Percentiles rank a stretch among this genome's conserved stretches.
These are phyloP conservation scores for Penicillium oxalicum DNA, from an alignment of 2,329 filamentous ascomycete genomes.

Conservation along the genomic window DNA sequence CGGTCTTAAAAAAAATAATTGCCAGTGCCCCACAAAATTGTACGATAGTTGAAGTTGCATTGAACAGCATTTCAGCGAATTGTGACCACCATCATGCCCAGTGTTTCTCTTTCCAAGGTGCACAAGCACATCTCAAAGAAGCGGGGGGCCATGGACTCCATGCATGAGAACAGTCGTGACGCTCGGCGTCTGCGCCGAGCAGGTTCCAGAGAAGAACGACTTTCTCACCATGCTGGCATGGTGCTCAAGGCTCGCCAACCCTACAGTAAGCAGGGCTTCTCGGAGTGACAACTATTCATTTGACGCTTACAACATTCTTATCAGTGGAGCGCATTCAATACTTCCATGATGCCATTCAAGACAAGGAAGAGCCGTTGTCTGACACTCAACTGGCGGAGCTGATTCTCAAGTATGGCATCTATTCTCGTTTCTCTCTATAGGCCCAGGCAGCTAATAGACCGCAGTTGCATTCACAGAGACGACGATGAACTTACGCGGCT, in stretches of 20 bases:
- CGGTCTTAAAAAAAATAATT: conserved; percentile 20
- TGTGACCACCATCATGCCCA: conserved; percentile 55
- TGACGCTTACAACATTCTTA: background rate
- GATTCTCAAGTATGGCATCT: conserved; percentile 52
- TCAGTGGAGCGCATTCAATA: conserved; percentile 62
- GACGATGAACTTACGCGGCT: conserved; percentile 34
- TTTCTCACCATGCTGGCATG: conserved; percentile 64
- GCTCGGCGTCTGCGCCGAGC: conserved; percentile 75
- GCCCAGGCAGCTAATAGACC: background rate
- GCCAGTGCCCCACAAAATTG: background rate
- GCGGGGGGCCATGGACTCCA: conserved; percentile 63
- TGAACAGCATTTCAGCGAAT: background rate
- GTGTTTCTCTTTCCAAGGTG: conserved; percentile 66
- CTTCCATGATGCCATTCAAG: conserved; percentile 60
- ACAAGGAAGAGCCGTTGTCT: conserved; percentile 28
- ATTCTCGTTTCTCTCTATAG: background rate
- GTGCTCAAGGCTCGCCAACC: conserved; percentile 69
- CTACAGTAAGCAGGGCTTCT: conserved; percentile 52
- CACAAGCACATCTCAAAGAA: conserved; percentile 89
- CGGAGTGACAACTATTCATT: background rate
- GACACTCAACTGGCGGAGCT: conserved; percentile 42
- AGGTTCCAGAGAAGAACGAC: conserved; percentile 71
- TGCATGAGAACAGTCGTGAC: conserved; percentile 87
- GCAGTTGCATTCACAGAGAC: conserved; percentile 35
- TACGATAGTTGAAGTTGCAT: background rate